Conservation (phyloP, 2,329 filamentous ascomycete genomes). For the Phialophora tarda region DNA sequence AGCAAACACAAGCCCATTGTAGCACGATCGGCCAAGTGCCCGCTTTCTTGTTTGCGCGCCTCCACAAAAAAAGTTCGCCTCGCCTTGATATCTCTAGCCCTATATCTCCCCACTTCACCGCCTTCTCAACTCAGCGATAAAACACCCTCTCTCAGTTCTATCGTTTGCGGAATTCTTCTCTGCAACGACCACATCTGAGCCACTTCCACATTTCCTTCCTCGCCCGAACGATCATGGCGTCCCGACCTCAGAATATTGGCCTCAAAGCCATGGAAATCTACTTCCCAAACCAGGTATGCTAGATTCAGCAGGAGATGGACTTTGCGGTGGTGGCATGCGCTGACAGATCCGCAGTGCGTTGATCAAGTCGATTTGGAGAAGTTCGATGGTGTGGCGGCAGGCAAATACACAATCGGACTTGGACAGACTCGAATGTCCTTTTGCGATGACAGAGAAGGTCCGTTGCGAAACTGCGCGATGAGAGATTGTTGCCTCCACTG, state of each 20-base stretch:
- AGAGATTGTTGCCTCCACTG: slow-evolving; percentile 8
- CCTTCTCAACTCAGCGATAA: slow-evolving; percentile 11
- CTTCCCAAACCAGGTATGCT: slow-evolving; percentile 79
- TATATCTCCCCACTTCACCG: slow-evolving; percentile 15
- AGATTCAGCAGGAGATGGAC: neutral
- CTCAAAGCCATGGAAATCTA: slow-evolving; percentile 94
- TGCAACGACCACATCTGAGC: neutral
- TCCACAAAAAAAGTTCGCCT: slow-evolving; percentile 9
- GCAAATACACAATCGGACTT: slow-evolving; percentile 90
- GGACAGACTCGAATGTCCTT: slow-evolving; percentile 93
- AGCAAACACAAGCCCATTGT: neutral
- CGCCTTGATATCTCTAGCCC: slow-evolving; percentile 8
- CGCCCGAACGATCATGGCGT: slow-evolving; percentile 60
- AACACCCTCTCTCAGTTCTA: slow-evolving; percentile 1
- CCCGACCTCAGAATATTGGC: slow-evolving; percentile 84
- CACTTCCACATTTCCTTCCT: neutral
- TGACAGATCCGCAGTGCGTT: slow-evolving; percentile 67
- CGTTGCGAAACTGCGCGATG: slow-evolving; percentile 38
- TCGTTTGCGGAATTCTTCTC: neutral
- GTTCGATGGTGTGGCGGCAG: slow-evolving; percentile 79
- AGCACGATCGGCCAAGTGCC: slow-evolving; percentile 1
- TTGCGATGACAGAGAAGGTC: slow-evolving; percentile 87
- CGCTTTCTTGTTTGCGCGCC: slow-evolving; percentile 6
- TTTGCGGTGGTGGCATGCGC: slow-evolving; percentile 7
- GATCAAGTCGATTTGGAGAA: slow-evolving; percentile 83